A percentile compares a stretch with the other conserved stretches of the same genome.
Evolutionary conservation across 2,329 filamentous ascomycete species (phyloP).

Genomic region (Corinectria fuckeliana): DNA sequence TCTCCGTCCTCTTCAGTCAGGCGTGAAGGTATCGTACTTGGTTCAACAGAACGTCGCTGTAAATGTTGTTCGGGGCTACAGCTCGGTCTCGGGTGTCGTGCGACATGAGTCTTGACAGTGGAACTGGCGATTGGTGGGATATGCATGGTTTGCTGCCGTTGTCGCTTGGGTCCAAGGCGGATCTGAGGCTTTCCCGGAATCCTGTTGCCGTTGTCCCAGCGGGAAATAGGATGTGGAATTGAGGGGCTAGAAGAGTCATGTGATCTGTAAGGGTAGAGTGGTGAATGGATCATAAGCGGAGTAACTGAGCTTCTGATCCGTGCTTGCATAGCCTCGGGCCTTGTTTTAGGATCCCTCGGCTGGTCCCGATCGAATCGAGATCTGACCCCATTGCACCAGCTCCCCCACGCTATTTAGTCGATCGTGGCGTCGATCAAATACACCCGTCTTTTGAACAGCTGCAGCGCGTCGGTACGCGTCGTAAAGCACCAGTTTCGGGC

Average conservation of each 20-base stretch:
- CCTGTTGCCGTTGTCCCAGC: neutral
- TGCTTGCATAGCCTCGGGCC: neutral
- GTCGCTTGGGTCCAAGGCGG: neutral
- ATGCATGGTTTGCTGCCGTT: neutral
- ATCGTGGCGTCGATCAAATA: too few species aligned
- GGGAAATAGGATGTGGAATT: too few species aligned
- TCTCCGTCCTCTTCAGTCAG: neutral
- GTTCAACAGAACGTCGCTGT: neutral
- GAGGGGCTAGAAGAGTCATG: neutral
- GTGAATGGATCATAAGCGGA: neutral
- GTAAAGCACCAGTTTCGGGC: neutral
- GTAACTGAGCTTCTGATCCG: neutral
- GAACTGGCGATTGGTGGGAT: neutral
- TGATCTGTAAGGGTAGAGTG: neutral
- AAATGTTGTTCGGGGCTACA: neutral
- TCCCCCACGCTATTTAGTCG: too few species aligned
- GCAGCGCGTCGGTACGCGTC: neutral
- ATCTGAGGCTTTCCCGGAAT: neutral
- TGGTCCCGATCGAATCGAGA: neutral
- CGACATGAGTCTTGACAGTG: neutral
- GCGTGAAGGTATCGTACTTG: neutral
- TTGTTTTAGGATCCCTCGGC: neutral
- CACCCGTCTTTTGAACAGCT: neutral
- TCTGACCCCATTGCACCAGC: neutral
- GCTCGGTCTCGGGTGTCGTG: neutral